Evolutionary conservation across 228 moss, liverwort and hornwort species (phyloP).

Genomic region (Sphagnum fallax): DNA sequence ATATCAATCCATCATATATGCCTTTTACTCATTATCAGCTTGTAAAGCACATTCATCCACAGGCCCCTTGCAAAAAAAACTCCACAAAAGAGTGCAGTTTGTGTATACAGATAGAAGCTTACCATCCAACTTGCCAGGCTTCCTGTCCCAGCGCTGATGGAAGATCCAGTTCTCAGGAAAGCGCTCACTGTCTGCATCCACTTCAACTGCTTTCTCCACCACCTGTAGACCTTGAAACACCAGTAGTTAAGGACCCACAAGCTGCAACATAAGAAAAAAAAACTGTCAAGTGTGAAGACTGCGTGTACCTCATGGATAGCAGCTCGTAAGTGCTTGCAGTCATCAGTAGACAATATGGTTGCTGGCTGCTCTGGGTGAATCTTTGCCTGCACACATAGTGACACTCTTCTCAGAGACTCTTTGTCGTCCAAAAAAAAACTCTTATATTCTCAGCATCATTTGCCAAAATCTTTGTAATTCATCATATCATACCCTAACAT

Average conservation of each 20-base stretch:
- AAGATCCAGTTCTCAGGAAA: conserved; percentile 63
- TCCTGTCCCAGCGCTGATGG: conserved; percentile 65
- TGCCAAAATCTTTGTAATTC: too few relatives aligned
- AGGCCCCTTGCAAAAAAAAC: not conserved
- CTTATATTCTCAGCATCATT: too few relatives aligned
- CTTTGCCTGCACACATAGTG: conserved; percentile 32
- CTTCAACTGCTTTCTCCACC: conserved; percentile 44
- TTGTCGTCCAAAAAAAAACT: too few relatives aligned
- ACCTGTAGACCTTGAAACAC: conserved; percentile 23
- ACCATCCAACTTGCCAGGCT: conserved; percentile 29
- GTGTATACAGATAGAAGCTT: not conserved
- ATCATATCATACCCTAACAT: too few relatives aligned
- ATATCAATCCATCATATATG: not conserved
- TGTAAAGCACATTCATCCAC: not conserved
- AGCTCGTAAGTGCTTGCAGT: conserved; percentile 27
- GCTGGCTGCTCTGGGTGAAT: conserved; percentile 66
- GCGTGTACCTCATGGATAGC: conserved; percentile 46
- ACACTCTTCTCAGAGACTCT: not conserved
- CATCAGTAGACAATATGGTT: conserved; percentile 45
- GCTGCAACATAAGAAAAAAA: conserved; percentile 2
- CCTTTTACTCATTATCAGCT: too few relatives aligned
- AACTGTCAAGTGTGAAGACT: not conserved
- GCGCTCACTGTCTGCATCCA: conserved; percentile 54
- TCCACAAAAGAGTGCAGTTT: not conserved
- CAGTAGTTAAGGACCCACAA: not conserved